phyloP scores from a whole-genome alignment of 495 filamentous ascomycete species.

The Mycothermus thermophilus region DNA sequence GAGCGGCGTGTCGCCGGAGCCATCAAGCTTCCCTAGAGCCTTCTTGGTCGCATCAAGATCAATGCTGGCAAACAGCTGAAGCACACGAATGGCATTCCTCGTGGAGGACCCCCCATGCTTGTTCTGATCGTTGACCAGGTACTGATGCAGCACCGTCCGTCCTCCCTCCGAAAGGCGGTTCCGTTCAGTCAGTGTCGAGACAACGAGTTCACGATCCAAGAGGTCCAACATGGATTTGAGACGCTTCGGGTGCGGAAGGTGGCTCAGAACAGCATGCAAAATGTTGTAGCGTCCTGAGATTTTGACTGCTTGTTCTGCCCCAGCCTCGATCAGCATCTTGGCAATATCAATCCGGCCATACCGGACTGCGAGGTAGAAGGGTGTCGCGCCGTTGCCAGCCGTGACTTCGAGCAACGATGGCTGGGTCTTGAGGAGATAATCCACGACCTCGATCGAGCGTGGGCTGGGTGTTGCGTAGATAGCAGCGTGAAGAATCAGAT shows the following conservation, averaged over 20 bases:
- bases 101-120: background rate
- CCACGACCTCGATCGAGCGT: constrained; percentile 37
- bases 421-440: constrained; percentile 44
- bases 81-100: constrained; percentile 13
- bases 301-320: constrained; percentile 48
- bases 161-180: constrained; percentile 21
- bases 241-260: constrained; percentile 11
- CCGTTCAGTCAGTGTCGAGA: constrained; percentile 25
- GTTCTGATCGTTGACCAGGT: background rate
- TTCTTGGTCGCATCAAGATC: constrained; percentile 24
- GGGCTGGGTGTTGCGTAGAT: constrained; percentile 30
- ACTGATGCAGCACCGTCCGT: constrained; percentile 26
- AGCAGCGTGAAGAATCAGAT: constrained; percentile 53
- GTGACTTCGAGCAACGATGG: constrained; percentile 46
- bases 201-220: constrained; percentile 35
- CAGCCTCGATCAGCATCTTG: constrained; percentile 45
- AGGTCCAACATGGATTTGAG: constrained; percentile 36
- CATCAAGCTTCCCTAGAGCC: constrained; percentile 49
- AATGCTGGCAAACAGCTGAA: constrained; percentile 36
- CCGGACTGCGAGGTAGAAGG: constrained; percentile 44
- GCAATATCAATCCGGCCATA: constrained; percentile 38
- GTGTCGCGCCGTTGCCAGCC: constrained; percentile 41
- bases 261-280: constrained; percentile 39
- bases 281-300: constrained; percentile 43
- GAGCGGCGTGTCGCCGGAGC: constrained; percentile 50